Conservation (phyloP, 768 basidiomycete species). For the Dictyophora rubrovolvata region DNA sequence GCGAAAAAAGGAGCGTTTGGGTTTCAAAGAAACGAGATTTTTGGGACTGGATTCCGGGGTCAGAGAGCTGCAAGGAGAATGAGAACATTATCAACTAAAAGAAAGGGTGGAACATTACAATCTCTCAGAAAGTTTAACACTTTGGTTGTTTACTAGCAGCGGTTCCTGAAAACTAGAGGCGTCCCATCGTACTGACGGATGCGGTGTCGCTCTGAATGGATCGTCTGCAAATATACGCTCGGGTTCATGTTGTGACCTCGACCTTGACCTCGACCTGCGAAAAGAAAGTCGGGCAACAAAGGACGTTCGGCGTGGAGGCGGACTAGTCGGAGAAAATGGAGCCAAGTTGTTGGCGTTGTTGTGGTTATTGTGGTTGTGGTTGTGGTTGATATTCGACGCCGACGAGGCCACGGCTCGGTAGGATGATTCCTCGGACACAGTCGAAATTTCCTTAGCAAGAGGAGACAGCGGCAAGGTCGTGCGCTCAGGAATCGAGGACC, state of each 20-base stretch:
- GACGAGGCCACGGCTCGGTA: background rate
- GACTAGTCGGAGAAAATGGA: background rate
- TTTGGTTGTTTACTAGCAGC: background rate
- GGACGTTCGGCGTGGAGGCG: background rate
- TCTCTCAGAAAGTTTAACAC: background rate
- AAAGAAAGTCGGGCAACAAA: background rate
- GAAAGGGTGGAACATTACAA: background rate
- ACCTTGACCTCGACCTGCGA: background rate
- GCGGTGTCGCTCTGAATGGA: background rate
- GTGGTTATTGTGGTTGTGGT: background rate
- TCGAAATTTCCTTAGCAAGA: background rate
- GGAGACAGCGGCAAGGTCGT: background rate
- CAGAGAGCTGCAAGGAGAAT: background rate
- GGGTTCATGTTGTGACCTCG: background rate
- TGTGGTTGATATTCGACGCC: no score
- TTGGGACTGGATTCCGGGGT: background rate
- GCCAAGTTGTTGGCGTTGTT: background rate
- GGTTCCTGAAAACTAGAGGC: background rate
- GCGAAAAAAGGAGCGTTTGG: conserved; percentile 7
- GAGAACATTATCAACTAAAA: background rate
- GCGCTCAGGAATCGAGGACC: background rate
- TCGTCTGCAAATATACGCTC: background rate
- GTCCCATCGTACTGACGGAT: background rate
- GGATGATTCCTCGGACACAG: background rate
- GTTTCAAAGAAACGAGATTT: background rate